A percentile compares a stretch with the other conserved stretches of the same genome.
Conservation (phyloP, 805 yeast species). For the Saccharomycopsis sp. region DNA sequence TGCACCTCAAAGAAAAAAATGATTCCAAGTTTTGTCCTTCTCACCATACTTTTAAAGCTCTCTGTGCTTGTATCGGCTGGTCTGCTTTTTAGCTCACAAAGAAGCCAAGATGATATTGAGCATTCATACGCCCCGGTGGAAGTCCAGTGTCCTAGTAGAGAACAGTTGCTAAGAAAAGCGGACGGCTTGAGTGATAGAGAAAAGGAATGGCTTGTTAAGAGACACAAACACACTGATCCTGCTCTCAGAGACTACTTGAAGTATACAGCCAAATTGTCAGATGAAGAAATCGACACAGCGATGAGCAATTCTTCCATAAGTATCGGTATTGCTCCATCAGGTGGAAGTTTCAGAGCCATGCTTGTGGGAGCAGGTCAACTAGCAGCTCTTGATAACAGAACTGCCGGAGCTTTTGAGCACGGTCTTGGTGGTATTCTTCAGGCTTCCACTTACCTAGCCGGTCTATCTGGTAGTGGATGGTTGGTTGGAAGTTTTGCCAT, state of each 20-base stretch:
- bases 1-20: too few species aligned
- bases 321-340: constrained; percentile 59
- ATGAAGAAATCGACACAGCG: constrained; percentile 5
- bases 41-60: too few species aligned
- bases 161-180: constrained; percentile 46
- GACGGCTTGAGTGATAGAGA: constrained; percentile 40
- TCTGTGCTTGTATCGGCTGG: too few species aligned
- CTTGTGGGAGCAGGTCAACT: constrained; percentile 76
- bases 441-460: constrained; percentile 61
- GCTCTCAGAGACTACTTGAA: constrained; percentile 40
- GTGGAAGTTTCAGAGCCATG: constrained; percentile 92
- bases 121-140: too few species aligned
- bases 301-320: constrained; percentile 26
- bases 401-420: constrained; percentile 42
- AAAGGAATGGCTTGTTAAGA: constrained; percentile 41
- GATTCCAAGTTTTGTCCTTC: too few species aligned
- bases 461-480: constrained; percentile 84
- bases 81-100: too few species aligned
- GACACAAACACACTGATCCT: constrained; percentile 40
- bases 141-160: too few species aligned
- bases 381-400: constrained; percentile 69
- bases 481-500: constrained; percentile 56
- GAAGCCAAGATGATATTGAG: too few species aligned
- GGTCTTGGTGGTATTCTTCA: constrained; percentile 72
- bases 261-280: constrained; percentile 3